Base-by-base conservation (phyloP, 78 protist genomes). In the Dictyostelium purpureum region DNA sequence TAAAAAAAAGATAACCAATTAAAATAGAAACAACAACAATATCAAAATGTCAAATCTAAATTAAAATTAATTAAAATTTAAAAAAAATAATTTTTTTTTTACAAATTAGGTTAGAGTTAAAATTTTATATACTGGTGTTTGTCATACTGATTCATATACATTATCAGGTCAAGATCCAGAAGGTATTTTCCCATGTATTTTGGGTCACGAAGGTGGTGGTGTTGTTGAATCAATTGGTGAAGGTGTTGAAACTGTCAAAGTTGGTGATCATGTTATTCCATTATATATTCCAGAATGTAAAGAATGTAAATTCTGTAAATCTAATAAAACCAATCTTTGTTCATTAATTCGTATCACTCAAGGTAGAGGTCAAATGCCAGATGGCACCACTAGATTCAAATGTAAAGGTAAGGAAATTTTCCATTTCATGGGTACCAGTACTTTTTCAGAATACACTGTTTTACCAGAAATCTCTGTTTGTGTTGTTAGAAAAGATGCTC, bases 201-300 rank as follows among this genome's bases (percentile, higher is more conserved):
- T 97, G 19, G 99, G 99, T 31, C 99, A 98, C 71, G 99, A 98
- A 73, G 99, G 97, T 33, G 98, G 95, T 61, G 98, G 97, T 66
- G 26, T 97, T 19, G 99, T 98, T 43, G 99, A 97, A 94, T 37
- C 77, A 18, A 92, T 98, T 35, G 99, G 99, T 54, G 99, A 97
- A 90, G 99, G 98, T 43, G 99, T 97, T 12, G 94, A 96, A 2
- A 43, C 71, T 18, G 95, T 89, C 28, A 59, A 71, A 18, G 81
- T 47, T 37, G 98, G 97, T 61, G 98, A 97, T 66, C 96, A 97
- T 52, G 98, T 97, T 45, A 95, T 97, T 38, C 98, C 98, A 26
- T 65, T 61, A 31, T 96, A 96, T 93, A 94, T 81, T 18, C 97
- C 98, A 37, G 97, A 95, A 51, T 96, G 97, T 76, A n/a, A 57